Base-by-base conservation (phyloP, 495 filamentous ascomycete genomes). In the Aspergillus haitiensis region DNA sequence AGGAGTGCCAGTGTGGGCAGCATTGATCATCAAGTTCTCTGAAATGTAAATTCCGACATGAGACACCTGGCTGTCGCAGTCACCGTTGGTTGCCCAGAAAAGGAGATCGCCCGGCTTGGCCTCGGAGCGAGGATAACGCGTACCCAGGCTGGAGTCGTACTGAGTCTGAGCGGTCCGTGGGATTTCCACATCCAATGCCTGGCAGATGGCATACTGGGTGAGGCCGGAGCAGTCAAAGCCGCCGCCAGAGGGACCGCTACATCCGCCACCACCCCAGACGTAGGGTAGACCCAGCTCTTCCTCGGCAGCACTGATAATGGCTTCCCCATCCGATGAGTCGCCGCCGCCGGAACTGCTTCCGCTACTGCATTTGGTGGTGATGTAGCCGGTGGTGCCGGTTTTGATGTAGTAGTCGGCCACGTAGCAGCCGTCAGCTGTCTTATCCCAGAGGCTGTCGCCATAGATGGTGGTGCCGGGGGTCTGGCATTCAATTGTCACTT, bases 341-440 rank as follows among this genome's bases (percentile, higher is more conserved):
- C 49, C 49, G 18, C 34, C 49, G 2, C 49, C 31, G 1, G n/a
- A 15, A 9, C 42, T 16, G 42, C 42, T 46, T 3, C 31, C 31
- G 31, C 49, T 36, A 5, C 36, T 27, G 49, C 49, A 52, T 11
- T 52, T 36, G 7, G 31, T n/a, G 18, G 49, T 52, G 31, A 52
- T 33, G 31, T 35, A 35, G 8, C 49, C 49, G 31, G 49, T 52
- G 7, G 27, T 52, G 31, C 49, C 49, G 6, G 49, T 52, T 18
- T 35, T 36, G 27, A 52, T 33, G 13, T 52, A 52, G 31, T 52
- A 52, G 49, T 52, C 49, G 31, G 31, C 34, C 31, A 52, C 49
- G 13, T 52, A 52, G 49, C 49, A 52, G 2, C 49, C 49, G 31
- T 52, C 49, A 9, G 49, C n/a, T 7, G 49, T 52, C 32, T 52